These are phyloP conservation scores for Trichocomaceae sp. DNA, from an alignment of 2,329 filamentous ascomycete species.

Conservation along the genomic window DNA sequence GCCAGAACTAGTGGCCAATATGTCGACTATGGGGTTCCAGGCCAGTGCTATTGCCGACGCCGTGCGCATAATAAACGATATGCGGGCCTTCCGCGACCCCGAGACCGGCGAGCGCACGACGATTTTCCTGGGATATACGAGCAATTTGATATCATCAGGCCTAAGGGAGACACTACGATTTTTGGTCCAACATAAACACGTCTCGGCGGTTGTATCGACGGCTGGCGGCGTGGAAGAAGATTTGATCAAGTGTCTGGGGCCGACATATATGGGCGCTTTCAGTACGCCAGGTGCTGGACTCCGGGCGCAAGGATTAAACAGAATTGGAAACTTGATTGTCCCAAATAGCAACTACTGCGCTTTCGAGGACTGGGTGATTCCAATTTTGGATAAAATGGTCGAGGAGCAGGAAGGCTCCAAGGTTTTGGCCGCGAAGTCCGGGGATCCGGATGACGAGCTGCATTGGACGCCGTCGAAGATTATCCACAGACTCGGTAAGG, in stretches of 20 bases:
- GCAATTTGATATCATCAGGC: conserved; percentile 93
- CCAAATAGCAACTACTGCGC: conserved; percentile 96
- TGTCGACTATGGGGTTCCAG: conserved; percentile 82
- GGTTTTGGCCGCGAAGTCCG: conserved; percentile 41
- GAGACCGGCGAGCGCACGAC: conserved; percentile 75
- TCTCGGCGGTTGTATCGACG: conserved; percentile 89
- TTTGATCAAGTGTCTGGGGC: conserved; percentile 93
- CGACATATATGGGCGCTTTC: conserved; percentile 89
- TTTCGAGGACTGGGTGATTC: conserved; percentile 96
- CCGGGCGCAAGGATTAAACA: conserved; percentile 79
- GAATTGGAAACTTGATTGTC: conserved; percentile 91
- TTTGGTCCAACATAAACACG: conserved; percentile 84
- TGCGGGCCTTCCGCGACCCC: conserved; percentile 78
- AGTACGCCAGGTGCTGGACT: conserved; percentile 67
- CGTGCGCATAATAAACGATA: conserved; percentile 85
- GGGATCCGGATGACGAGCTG: conserved; percentile 56
- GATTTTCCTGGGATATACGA: conserved; percentile 96
- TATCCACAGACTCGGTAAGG: conserved; percentile 80
- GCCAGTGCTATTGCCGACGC: conserved; percentile 77
- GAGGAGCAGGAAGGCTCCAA: conserved; percentile 82
- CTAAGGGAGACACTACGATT: conserved; percentile 86
- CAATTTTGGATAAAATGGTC: conserved; percentile 89
- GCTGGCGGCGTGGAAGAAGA: conserved; percentile 96
- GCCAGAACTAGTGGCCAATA: conserved; percentile 72
- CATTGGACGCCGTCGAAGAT: conserved; percentile 93